Conservation (phyloP, 2,329 filamentous ascomycete species). For the Aureobasidium sp. region DNA sequence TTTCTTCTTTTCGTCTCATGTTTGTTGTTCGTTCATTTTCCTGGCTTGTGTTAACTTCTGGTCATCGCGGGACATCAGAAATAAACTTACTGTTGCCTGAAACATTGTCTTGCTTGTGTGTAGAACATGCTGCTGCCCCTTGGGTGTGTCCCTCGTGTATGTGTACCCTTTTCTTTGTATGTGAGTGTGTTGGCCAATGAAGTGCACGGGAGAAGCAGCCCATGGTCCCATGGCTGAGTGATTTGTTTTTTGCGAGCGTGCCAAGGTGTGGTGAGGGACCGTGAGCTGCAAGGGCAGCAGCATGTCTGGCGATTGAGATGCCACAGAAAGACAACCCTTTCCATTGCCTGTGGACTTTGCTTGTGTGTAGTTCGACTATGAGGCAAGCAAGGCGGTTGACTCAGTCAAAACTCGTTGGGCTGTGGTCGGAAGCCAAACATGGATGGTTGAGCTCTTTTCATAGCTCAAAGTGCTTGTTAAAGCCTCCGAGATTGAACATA, state of each 20-base stretch:
- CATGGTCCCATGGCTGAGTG: background rate
- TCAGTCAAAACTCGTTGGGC: background rate
- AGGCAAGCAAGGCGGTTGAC: background rate
- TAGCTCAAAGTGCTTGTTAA: slow-evolving; percentile 46
- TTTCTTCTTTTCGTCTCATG: background rate
- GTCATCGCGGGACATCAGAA: background rate
- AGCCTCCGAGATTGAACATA: slow-evolving; percentile 59
- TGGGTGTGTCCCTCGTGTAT: background rate
- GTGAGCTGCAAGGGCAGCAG: background rate
- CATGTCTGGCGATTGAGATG: background rate
- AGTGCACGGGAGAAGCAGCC: background rate
- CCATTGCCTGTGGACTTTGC: background rate
- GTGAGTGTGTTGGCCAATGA: background rate
- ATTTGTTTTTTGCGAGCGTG: background rate
- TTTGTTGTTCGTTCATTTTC: background rate
- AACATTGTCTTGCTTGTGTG: background rate
- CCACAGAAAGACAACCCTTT: background rate
- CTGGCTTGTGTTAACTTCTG: background rate
- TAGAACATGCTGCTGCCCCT: background rate
- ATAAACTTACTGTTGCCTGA: background rate
- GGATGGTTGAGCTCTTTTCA: too few species aligned
- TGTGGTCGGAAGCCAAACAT: background rate
- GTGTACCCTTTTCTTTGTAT: background rate
- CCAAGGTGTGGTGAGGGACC: background rate
- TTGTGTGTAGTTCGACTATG: background rate